Conservation (phyloP, 305 asterid species). For the Ilex paraguariensis region DNA sequence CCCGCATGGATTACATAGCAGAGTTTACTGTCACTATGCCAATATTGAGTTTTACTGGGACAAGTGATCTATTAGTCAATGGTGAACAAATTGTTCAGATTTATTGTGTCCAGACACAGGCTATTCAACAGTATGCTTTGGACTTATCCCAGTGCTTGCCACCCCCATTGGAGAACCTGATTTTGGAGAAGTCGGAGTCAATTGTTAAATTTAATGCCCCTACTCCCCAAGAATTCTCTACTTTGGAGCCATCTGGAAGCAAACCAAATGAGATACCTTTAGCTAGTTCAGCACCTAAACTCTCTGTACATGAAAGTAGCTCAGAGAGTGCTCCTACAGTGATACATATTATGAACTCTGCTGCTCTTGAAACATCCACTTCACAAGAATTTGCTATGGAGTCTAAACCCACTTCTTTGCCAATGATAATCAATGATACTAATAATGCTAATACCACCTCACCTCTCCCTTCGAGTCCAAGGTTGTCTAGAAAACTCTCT, state of each 20-base stretch:
- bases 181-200: slow-evolving; percentile 55
- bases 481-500: slow-evolving; percentile 57
- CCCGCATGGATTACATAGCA: slow-evolving; percentile 84
- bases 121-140: slow-evolving; percentile 91
- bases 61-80: slow-evolving; percentile 59
- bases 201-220: slow-evolving; percentile 40
- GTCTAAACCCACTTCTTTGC: slow-evolving; percentile 36
- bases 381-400: slow-evolving; percentile 44
- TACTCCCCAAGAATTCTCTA: slow-evolving; percentile 36
- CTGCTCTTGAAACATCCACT: slow-evolving; percentile 32
- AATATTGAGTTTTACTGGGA: slow-evolving; percentile 79
- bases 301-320: slow-evolving; percentile 38
- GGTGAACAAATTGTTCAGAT: slow-evolving; percentile 89
- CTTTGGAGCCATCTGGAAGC: slow-evolving; percentile 38
- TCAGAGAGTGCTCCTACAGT: slow-evolving; percentile 36
- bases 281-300: slow-evolving; percentile 50
- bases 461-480: slow-evolving; percentile 67
- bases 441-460: slow-evolving; percentile 51
- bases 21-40: slow-evolving; percentile 91
- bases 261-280: slow-evolving; percentile 40
- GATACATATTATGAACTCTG: slow-evolving; percentile 34
- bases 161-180: slow-evolving; percentile 48
- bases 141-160: slow-evolving; percentile 88
- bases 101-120: slow-evolving; percentile 93
- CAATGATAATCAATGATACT: slow-evolving; percentile 32